Evolutionary conservation across 495 filamentous ascomycete genomes (phyloP), one percentile per base, ranked within the genome.

Genomic region (Hypomontagnella monticulosa): DNA sequence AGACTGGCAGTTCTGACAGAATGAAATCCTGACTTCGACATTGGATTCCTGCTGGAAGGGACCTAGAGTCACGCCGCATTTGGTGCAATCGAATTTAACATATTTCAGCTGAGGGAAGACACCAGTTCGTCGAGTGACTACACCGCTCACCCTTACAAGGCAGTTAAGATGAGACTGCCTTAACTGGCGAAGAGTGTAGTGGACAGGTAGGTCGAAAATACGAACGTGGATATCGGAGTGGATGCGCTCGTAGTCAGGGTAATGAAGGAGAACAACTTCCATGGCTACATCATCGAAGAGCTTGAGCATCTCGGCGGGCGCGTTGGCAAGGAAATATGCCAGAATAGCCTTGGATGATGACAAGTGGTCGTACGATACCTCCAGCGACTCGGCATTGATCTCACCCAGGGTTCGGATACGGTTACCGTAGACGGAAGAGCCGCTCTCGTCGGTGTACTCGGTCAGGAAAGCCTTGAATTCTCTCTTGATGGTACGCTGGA

Each of bases 51-150:
- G 96, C 74, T 96, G 93, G 82, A 97, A 98, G 27, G 96, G 96
- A 20, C 96, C 96, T 6, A 99, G 84, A 1, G 91, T 96, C 52
- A 90, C 85, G 55, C 91, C 90, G 76, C 96, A 99, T 80, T 97
- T 99, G 36, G 81, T 84, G 80, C 96, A 99, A 77, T 96, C 88
- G 73, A 99, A 98, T 79, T 95, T 95, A 71, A 99, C 91, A 72
- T 97, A 97, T 76, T 98, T 97, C 52, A 99, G 79, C 77, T 99
- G 96, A 1, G 96, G 96, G 80, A 99, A 99, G 50, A 99, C 96
- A 44, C 96, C 96, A n/a, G 88, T 94, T 53, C 96, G 88, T 53
- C 96, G 89, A 20, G 96, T 99, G 52, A 99, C 96, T 2, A 98
- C 96, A 64, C 96, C 96, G 69, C 87, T 90, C 43, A 98, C 96